phyloP scores from a whole-genome alignment of 139 green algal species.

The Diplosphaera chodatii region DNA sequence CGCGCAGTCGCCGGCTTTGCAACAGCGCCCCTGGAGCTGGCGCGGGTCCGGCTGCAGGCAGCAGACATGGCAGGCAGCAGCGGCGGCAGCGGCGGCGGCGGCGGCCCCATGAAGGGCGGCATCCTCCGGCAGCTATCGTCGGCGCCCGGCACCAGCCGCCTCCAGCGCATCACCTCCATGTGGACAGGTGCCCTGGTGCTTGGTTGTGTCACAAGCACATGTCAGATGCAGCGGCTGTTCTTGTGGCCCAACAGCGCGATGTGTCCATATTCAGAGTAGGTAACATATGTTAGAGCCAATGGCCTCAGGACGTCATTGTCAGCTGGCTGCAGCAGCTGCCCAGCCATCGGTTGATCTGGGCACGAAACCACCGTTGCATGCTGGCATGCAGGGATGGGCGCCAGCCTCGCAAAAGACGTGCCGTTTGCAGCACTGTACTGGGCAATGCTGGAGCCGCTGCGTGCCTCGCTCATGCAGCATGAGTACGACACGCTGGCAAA shows the following conservation, averaged over 20 bases:
- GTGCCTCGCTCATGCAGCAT: conserved; percentile 31
- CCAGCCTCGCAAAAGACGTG: conserved; percentile 84
- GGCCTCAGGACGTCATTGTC: no score
- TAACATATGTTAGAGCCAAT: no score
- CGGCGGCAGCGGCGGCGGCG: no score
- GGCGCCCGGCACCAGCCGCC: background rate
- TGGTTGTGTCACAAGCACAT: no score
- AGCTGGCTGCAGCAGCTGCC: no score
- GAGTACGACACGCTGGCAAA: background rate
- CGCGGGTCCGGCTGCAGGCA: background rate
- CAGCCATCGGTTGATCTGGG: no score
- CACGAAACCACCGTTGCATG: no score
- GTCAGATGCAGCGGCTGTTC: no score
- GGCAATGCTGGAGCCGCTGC: conserved; percentile 73
- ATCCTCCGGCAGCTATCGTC: background rate
- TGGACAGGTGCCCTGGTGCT: background rate
- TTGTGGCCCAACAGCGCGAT: no score
- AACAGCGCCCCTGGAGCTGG: background rate
- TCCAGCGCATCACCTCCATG: background rate
- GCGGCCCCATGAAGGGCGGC: no score
- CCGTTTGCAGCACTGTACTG: conserved; percentile 94
- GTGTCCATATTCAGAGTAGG: no score
- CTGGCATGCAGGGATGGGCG: conserved; percentile 57
- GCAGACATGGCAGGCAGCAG: background rate
- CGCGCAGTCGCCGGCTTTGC: background rate